phyloP scores from a whole-genome alignment of 768 basidiomycete species.

The Phlebiopsis flavidoalba region DNA sequence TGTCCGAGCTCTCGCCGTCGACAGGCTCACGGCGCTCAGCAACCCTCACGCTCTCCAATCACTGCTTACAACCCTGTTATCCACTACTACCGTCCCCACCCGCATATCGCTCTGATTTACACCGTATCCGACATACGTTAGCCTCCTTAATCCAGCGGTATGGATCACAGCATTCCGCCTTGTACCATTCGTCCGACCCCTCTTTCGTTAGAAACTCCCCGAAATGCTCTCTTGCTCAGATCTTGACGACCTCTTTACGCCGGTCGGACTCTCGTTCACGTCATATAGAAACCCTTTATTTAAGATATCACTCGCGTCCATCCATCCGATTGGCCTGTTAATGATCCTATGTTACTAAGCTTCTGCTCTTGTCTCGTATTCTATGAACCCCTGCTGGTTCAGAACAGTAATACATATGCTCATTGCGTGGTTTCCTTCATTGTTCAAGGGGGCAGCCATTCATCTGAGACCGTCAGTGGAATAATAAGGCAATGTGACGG shows the following conservation, averaged over 20 bases:
- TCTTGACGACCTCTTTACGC: background rate
- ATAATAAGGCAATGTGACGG: too few species aligned
- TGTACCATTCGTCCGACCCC: background rate
- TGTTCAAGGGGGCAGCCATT: too few species aligned
- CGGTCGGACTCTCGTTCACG: background rate
- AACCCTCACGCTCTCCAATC: background rate
- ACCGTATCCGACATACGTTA: background rate
- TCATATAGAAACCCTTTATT: background rate
- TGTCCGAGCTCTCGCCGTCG: background rate
- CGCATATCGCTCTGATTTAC: background rate
- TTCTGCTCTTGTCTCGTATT: background rate
- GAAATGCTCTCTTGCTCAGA: background rate
- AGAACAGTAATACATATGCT: background rate
- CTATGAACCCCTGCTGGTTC: conserved; percentile 2
- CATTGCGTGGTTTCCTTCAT: background rate
- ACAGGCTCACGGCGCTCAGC: background rate
- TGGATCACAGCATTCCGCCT: background rate
- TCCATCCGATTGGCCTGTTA: background rate
- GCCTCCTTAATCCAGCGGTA: background rate
- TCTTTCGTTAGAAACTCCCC: background rate
- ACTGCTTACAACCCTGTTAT: background rate
- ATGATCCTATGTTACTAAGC: background rate
- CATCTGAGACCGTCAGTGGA: too few species aligned
- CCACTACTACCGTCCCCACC: background rate
- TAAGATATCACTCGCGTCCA: background rate